A percentile compares a stretch with the other conserved stretches of the same genome.
Conservation (phyloP, 805 yeast species). For the Wickerhamiella parazyma region DNA sequence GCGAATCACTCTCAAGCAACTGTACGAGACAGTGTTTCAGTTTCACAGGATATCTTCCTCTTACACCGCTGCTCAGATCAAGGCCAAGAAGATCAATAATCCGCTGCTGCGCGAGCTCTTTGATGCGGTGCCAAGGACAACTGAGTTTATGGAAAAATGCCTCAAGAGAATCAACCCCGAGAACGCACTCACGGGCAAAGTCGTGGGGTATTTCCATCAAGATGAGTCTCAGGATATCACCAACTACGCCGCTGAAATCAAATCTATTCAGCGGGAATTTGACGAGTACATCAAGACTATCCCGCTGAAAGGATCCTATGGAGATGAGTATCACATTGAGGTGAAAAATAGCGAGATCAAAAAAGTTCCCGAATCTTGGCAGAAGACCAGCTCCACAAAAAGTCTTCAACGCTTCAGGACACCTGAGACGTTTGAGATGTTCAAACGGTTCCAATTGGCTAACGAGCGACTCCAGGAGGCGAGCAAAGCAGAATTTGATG, state of each 20-base stretch:
- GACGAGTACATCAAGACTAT: constrained; percentile 39
- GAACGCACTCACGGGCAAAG: constrained; percentile 19
- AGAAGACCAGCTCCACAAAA: constrained; percentile 57
- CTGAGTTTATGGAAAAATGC: constrained; percentile 22
- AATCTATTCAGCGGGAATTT: constrained; percentile 34
- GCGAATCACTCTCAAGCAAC: constrained; percentile 44
- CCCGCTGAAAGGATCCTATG: constrained; percentile 37
- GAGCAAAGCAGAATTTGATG: constrained; percentile 36
- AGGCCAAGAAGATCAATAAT: constrained; percentile 23
- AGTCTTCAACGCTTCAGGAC: constrained; percentile 61
- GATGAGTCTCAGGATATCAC: constrained; percentile 8
- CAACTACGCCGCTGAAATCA: constrained; percentile 29
- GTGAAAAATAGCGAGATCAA: constrained; percentile 47
- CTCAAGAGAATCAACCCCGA: constrained; percentile 18
- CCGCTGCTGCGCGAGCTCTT: constrained; percentile 30
- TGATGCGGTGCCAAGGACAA: constrained; percentile 26
- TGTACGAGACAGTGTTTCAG: constrained; percentile 39
- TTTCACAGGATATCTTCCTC: constrained; percentile 26
- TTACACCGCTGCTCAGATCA: constrained; percentile 16
- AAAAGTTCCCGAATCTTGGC: constrained; percentile 60
- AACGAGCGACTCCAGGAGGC: constrained; percentile 38
- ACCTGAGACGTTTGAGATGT: constrained; percentile 39
- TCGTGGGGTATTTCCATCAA: constrained; percentile 7
- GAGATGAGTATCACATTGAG: constrained; percentile 52
- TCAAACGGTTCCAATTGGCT: constrained; percentile 44